Evolutionary conservation across 2,329 filamentous ascomycete species (phyloP).

Genomic region (Sporothrix dimorphospora): DNA sequence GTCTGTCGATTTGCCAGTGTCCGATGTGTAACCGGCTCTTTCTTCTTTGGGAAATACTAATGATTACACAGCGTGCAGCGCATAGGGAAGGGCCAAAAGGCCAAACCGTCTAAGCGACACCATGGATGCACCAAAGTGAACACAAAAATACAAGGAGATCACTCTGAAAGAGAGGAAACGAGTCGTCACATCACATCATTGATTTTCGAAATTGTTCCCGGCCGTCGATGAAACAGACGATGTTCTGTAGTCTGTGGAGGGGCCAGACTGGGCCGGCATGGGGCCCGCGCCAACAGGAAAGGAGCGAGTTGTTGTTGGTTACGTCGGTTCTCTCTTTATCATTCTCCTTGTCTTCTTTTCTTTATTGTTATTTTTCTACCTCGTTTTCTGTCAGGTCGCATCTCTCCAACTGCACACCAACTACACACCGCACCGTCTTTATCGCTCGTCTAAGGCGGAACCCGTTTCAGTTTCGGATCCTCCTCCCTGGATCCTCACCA

Average conservation of each 20-base stretch:
- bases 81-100: background rate
- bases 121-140: background rate
- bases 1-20: background rate
- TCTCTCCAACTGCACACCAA: background rate
- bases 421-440: conserved; percentile 4
- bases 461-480: conserved; percentile 21
- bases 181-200: background rate
- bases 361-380: no score
- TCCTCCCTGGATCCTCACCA: conserved; percentile 4
- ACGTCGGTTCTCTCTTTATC: background rate
- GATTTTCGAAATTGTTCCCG: background rate
- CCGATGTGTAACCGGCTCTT: conserved; percentile 1
- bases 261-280: background rate
- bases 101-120: background rate
- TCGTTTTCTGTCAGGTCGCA: background rate
- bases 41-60: background rate
- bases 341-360: background rate
- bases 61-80: background rate
- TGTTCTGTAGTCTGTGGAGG: background rate
- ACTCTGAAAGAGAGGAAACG: background rate
- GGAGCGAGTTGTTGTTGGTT: background rate
- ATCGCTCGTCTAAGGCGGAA: conserved; percentile 13
- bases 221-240: conserved; percentile 21
- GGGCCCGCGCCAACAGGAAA: background rate
- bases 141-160: background rate